Evolutionary conservation across 23 red algal species (phyloP).

Genomic region (Gracilaria domingensis): DNA sequence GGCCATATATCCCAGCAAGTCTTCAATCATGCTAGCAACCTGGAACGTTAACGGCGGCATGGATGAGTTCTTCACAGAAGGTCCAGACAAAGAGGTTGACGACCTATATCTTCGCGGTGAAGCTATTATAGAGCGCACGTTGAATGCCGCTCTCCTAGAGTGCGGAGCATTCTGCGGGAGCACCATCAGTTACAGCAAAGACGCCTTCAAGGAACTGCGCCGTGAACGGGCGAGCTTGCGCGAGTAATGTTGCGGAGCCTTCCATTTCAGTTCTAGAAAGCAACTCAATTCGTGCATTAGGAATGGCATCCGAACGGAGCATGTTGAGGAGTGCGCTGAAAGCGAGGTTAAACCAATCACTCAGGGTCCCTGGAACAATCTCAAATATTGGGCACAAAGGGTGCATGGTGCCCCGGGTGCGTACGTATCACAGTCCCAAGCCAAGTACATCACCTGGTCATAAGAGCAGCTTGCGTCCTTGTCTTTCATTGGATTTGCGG

Average conservation of each 20-base stretch:
- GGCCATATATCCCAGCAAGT: background rate
- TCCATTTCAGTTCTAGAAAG: background rate
- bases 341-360: too few species aligned
- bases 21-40: constrained; percentile 2
- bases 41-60: constrained; percentile 27
- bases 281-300: too few species aligned
- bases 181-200: constrained; percentile 48
- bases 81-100: constrained; percentile 45
- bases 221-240: background rate
- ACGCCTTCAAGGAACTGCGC: background rate
- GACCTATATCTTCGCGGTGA: constrained; percentile 6
- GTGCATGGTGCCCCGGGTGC: too few species aligned
- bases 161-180: background rate
- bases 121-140: constrained; percentile 28
- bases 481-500: too few species aligned
- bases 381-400: too few species aligned
- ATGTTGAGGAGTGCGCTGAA: too few species aligned
- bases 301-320: too few species aligned
- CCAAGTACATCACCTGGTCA: too few species aligned
- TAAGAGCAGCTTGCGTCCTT: too few species aligned
- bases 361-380: too few species aligned
- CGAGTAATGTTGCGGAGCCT: background rate
- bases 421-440: too few species aligned
- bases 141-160: background rate
- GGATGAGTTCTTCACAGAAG: constrained; percentile 26